phyloP scores from a whole-genome alignment of 1,139 yeast genomes.

The Tardiomyces blankii region DNA sequence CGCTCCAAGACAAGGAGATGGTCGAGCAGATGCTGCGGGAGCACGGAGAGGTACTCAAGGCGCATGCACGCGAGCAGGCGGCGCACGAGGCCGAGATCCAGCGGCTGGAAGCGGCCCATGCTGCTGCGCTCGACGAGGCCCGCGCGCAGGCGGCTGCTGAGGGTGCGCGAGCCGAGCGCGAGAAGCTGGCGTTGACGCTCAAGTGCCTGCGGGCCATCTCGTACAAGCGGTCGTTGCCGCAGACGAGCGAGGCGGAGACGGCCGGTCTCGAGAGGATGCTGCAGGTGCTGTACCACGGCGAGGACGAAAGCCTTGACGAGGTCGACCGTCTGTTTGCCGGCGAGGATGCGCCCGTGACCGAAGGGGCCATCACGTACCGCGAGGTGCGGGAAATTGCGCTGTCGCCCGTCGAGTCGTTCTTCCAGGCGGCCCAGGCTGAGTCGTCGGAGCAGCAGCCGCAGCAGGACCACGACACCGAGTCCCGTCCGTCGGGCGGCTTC shows the following conservation, averaged over 20 bases:
- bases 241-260: slow-evolving; percentile 13
- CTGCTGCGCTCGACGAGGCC: background rate
- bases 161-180: slow-evolving; percentile 15
- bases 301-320: slow-evolving; percentile 23
- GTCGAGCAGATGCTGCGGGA: slow-evolving; percentile 28
- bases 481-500: background rate
- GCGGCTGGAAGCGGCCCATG: slow-evolving; percentile 1
- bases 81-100: slow-evolving; percentile 3
- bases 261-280: slow-evolving; percentile 25
- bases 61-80: slow-evolving; percentile 9
- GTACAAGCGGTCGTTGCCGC: slow-evolving; percentile 20
- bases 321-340: slow-evolving; percentile 21
- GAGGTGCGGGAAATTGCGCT: slow-evolving; percentile 6
- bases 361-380: slow-evolving; percentile 15
- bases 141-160: slow-evolving; percentile 10
- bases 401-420: background rate
- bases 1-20: slow-evolving; percentile 22
- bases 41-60: slow-evolving; percentile 20
- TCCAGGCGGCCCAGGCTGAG: background rate
- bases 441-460: too few relatives aligned
- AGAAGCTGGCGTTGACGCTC: slow-evolving; percentile 17
- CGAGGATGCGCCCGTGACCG: slow-evolving; percentile 16
- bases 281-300: slow-evolving; percentile 23
- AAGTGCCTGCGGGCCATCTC: slow-evolving; percentile 27
- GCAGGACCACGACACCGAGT: background rate